A percentile compares a stretch with the other conserved stretches of the same genome.
Evolutionary conservation across 2,329 filamentous ascomycete species (phyloP).

Genomic region (Penicillium thymicola): DNA sequence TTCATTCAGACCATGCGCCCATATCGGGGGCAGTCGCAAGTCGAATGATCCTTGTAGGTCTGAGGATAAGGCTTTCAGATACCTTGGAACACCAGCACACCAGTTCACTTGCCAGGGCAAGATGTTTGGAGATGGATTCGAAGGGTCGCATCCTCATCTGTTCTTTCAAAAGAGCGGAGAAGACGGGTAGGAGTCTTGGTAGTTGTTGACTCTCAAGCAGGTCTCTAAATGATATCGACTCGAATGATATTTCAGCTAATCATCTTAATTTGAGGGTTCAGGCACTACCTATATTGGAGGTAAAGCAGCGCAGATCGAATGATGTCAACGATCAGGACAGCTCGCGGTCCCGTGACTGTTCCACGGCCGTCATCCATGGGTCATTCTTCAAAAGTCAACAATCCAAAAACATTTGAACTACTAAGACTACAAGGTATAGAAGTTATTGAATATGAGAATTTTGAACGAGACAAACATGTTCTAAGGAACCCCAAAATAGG

Average conservation of each 20-base stretch:
- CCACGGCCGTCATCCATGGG: neutral
- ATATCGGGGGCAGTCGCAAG: neutral
- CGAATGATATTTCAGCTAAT: neutral
- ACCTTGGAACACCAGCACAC: neutral
- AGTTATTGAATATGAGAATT: neutral
- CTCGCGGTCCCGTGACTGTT: constrained; percentile 14
- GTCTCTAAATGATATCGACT: neutral
- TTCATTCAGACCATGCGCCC: constrained; percentile 3
- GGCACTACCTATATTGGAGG: neutral
- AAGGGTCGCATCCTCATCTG: constrained; percentile 1
- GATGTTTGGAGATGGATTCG: neutral
- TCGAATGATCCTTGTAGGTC: neutral
- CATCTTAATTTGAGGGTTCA: neutral
- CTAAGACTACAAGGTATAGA: too few species aligned
- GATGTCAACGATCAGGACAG: neutral
- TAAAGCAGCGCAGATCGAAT: neutral
- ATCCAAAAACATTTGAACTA: too few species aligned
- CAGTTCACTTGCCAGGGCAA: neutral
- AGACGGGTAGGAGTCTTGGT: neutral
- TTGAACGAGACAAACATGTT: neutral
- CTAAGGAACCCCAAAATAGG: neutral
- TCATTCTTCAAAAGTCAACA: neutral
- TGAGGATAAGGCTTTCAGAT: neutral
- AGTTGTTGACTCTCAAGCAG: neutral
- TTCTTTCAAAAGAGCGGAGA: neutral